Evolutionary conservation across 2,329 filamentous ascomycete genomes (phyloP), one percentile per base, ranked within the genome.

Genomic region (Paecilomyces dactylethromorphus): DNA sequence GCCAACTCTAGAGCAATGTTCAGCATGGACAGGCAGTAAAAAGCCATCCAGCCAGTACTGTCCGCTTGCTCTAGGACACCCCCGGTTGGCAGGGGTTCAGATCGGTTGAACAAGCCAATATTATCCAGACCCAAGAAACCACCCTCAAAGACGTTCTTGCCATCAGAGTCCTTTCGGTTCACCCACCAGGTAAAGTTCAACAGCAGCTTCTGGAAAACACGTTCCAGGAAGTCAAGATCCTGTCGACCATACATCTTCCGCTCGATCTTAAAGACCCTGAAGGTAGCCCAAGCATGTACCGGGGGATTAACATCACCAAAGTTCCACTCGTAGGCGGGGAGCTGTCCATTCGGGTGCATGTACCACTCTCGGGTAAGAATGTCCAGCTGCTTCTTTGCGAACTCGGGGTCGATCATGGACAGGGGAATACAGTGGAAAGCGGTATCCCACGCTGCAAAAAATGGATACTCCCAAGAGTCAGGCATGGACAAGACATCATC

Each of bases 151-250:
- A 97, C 89, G 69, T 97, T 97, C 79, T 97, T 97, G 68, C 92
- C 93, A 10, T 96, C 91, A 11, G 84, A 83, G 68, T 97, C 93
- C 76, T 97, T 97, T 59, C 93, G 89, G 73, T 97, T 97, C 21
- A 97, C 93, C 93, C 93, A 97, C 94, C 94, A 97, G 3, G 94
- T 97, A 74, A 97, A 97, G 78, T 97, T 97, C 63, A 97, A 81
- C 24, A 97, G 80, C 60, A 97, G 77, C 75, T 97, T 97, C 71
- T 97, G 94, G 80, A 97, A 97, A 3, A 97, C 92, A 21, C 93
- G 86, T 79, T 97, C 93, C 10, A 97, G 82, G 76, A 97, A 97
- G 75, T 97, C 94, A 32, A 97, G 81, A 71, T 97, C 93, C 70
- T 97, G 91, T 33, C 91, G 87, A 49, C 93, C 94, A 68, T 97